phyloP scores from a whole-genome alignment of 345 rosid species.

The Populus ilicifolia region DNA sequence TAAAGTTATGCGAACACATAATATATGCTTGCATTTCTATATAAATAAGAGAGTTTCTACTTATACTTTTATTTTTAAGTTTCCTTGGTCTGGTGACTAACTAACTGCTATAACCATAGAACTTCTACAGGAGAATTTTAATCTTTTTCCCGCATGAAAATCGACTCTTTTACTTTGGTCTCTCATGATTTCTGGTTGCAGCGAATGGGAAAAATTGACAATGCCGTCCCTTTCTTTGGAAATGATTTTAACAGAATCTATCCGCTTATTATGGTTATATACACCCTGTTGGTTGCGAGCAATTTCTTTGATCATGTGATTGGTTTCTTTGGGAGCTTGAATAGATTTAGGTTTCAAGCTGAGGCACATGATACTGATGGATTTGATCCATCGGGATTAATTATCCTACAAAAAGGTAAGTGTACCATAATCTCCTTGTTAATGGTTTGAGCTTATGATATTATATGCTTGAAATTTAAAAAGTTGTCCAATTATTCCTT shows the following conservation, averaged over 20 bases:
- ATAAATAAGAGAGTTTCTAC: background rate
- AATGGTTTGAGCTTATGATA: background rate
- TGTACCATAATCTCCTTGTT: background rate
- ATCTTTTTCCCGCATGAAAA: background rate
- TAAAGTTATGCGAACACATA: background rate
- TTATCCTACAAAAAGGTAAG: conserved; percentile 82
- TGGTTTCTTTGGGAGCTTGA: conserved; percentile 93
- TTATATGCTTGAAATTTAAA: background rate
- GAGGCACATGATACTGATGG: conserved; percentile 87
- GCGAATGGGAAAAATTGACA: conserved; percentile 94
- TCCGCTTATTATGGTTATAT: conserved; percentile 95
- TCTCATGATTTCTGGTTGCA: conserved; percentile 35
- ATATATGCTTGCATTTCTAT: background rate
- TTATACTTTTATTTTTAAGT: background rate
- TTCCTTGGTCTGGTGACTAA: background rate
- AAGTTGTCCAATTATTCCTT: background rate
- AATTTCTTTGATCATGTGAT: conserved; percentile 86
- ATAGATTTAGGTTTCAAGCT: conserved; percentile 73
- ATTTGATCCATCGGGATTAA: conserved; percentile 87
- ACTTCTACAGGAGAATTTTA: background rate
- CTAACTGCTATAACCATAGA: background rate
- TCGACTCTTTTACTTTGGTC: conserved; percentile 12
- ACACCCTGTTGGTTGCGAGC: conserved; percentile 86
- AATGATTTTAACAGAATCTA: conserved; percentile 80
- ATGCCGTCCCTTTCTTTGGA: conserved; percentile 81